Evolutionary conservation across 208 protist genomes (phyloP), one percentile per base, ranked within the genome.

Genomic region (Herpetomonas tarakana): DNA sequence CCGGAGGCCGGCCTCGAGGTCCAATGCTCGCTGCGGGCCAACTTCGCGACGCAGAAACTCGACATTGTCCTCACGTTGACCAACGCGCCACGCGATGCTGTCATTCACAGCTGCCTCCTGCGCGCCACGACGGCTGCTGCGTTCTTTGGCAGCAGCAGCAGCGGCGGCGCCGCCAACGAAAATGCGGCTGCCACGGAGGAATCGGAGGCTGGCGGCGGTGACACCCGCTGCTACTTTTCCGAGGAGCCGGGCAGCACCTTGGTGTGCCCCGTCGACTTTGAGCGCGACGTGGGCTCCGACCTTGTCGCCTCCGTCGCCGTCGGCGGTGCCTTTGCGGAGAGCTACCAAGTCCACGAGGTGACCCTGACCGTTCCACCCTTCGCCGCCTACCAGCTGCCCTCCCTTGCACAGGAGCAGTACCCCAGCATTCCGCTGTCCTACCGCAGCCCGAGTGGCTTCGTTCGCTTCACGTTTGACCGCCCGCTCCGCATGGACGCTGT

Each of bases 291-390:
- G 7, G 44, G 86, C 21, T 57, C 79, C 4, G 44, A 57, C 14
- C 57, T 98, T 9, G 60, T 2, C 18, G 88, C 94, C n/a, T 78
- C 88, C 24, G 83, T 94, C 4, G 65, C 93, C 12, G 90, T 98
- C 11, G 93, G 96, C 0, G 60, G 62, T 18, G 52, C 53, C 1
- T 76, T 74, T 50, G 70, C 76, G 4, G 76, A 74, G 3, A 85
- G 56, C 44, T 96, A 71, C 49, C 92, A 97, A 27, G 64, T 98
- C 4, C 85, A 96, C 65, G 91, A 97, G 50, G 41, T 96, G 19
- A 35, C 41, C 9, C 38, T 95, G 44, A 46, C 41, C 4, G 65
- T 98, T 27, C 94, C 96, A 1, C 79, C 71, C 56, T 98, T 96
- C 73, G 59, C 83, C 31, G 94, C 96, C 81, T 96, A 84, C 73